These are phyloP conservation scores for Metschnikowia arizonensis DNA, from an alignment of 805 yeast genomes.

Conservation along the genomic window DNA sequence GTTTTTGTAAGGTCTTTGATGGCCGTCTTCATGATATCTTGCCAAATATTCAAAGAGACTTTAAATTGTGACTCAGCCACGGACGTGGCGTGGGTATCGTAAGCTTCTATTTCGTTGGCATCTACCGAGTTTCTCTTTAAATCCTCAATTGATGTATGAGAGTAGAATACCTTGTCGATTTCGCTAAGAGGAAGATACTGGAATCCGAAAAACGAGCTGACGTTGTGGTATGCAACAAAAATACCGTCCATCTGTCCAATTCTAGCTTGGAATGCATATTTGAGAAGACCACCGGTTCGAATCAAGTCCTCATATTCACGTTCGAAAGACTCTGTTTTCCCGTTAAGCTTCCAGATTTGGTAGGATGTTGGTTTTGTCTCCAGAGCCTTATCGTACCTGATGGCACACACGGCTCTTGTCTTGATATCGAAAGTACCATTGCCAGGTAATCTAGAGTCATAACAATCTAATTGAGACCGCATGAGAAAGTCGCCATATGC, in stretches of 20 bases:
- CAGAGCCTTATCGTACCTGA: slow-evolving; percentile 70
- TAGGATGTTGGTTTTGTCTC: slow-evolving; percentile 58
- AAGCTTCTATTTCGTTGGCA: slow-evolving; percentile 9
- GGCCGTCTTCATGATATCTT: slow-evolving; percentile 27
- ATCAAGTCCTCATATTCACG: slow-evolving; percentile 75
- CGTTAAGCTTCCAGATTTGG: slow-evolving; percentile 57
- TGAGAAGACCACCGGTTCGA: slow-evolving; percentile 66
- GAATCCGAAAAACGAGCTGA: slow-evolving; percentile 78
- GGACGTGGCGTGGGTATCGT: slow-evolving; percentile 11
- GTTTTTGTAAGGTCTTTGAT: slow-evolving; percentile 24
- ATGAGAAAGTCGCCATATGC: slow-evolving; percentile 62
- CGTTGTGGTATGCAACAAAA: slow-evolving; percentile 85
- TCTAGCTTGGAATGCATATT: slow-evolving; percentile 86
- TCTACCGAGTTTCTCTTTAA: slow-evolving; percentile 6
- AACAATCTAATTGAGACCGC: slow-evolving; percentile 89
- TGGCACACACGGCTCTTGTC: slow-evolving; percentile 85
- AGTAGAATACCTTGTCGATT: slow-evolving; percentile 50
- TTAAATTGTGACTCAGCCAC: slow-evolving; percentile 20
- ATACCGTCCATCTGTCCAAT: slow-evolving; percentile 98
- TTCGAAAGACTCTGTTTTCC: slow-evolving; percentile 74
- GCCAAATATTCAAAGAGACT: slow-evolving; percentile 22
- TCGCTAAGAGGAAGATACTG: slow-evolving; percentile 76
- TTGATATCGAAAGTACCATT: slow-evolving; percentile 90
- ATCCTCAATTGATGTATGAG: slow-evolving; percentile 12
- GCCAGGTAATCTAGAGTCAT: slow-evolving; percentile 74